phyloP scores from a whole-genome alignment of 2,329 filamentous ascomycete genomes.

The Didymella keratinophila region DNA sequence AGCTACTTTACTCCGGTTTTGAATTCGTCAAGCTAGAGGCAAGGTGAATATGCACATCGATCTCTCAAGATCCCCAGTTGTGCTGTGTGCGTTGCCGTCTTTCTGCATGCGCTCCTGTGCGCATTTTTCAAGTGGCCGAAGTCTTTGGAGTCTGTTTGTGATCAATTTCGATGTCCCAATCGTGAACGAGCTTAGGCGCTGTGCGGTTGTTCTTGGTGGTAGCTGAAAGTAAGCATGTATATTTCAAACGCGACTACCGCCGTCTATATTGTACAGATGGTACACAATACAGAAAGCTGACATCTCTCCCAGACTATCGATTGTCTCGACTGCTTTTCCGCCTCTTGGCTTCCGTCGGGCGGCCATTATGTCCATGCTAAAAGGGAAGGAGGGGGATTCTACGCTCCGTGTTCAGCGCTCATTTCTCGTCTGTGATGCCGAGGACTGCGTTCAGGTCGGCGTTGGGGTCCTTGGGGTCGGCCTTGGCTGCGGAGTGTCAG shows the following conservation, averaged over 20 bases:
- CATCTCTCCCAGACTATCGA: constrained; percentile 22
- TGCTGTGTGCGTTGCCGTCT: too few species aligned
- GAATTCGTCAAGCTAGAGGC: too few species aligned
- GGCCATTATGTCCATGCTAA: constrained; percentile 35
- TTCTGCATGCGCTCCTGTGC: too few species aligned
- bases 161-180: too few species aligned
- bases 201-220: too few species aligned
- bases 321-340: constrained; percentile 25
- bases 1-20: too few species aligned
- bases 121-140: too few species aligned
- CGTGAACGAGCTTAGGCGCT: too few species aligned
- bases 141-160: too few species aligned
- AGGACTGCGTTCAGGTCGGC: constrained; percentile 84
- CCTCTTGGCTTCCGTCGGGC: constrained; percentile 24
- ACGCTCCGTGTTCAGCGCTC: constrained; percentile 19
- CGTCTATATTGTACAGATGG: constrained; percentile 55
- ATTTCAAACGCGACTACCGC: constrained; percentile 47
- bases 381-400: constrained; percentile 32
- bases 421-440: constrained; percentile 49
- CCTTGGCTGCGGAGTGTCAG: constrained; percentile 53
- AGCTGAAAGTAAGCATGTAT: constrained; percentile 19
- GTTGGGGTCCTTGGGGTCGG: constrained; percentile 82
- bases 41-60: too few species aligned
- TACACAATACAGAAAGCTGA: constrained; percentile 50
- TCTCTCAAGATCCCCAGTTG: too few species aligned